Base-by-base conservation (phyloP, 2,329 filamentous ascomycete species). In the Microsporum ferrugineum region DNA sequence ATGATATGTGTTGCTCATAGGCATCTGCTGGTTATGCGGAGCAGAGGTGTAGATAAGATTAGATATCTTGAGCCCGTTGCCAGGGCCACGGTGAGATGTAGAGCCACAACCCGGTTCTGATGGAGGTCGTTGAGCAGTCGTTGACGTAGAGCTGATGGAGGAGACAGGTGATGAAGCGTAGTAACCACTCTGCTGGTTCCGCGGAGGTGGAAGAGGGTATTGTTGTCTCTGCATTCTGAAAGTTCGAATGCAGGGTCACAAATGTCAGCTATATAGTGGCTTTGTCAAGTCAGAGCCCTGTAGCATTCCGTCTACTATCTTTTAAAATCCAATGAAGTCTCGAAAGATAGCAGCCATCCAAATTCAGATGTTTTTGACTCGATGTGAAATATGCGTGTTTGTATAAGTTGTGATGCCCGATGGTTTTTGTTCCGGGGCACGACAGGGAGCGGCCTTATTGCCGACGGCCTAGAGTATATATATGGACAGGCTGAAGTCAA, bases 41-140 rank as follows among this genome's bases (percentile, higher is more conserved):
- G 69, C 61, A 60, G 74, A 67, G 14, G 71, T 72, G 62, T 76
- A 75, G 51, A 76, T 63, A 39, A 75, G 68, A 68, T 75, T 74
- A 36, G 73, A 68, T 71, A 77, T 76, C 39, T 72, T 71, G 67
- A 77, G 65, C 33, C 72, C 72, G 62, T 73, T 75, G 60, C 67
- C 68, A 10, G 73, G 71, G 63, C 73, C 71, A 65, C 71, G 73
- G 43, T 73, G 72, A 61, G 73, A 71, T 64, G 72, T 70, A 64
- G 74, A 45, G 66, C 64, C 49, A 63, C 68, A 60, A 71, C 69
- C 55, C 69, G 68, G 45, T 10, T 59, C 57, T 34, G 41, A 49
- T 6, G 41, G 31, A 2, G 43, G 36, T 27, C 41, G 39, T 7
- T 31, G 57, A 34, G 41, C 41, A 27, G 57, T 49, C 3, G 57